phyloP scores from a whole-genome alignment of 2,329 filamentous ascomycete genomes.

The Apiospora phragmitis region DNA sequence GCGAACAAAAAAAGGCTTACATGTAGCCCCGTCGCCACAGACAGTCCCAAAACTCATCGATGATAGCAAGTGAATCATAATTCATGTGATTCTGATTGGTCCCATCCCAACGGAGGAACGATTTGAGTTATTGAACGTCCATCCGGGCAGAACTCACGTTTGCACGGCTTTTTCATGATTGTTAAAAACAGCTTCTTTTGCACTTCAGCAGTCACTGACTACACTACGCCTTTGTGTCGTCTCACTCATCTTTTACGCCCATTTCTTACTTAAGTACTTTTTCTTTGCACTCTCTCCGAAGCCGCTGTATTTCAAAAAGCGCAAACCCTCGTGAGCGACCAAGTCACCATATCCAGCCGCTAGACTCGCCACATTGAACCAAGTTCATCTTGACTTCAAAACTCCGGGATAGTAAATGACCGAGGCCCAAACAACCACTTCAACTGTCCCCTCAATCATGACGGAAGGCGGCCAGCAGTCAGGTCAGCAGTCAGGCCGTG shows the following conservation, averaged over 20 bases:
- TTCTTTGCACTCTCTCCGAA: conserved; percentile 30
- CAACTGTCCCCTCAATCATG: background rate
- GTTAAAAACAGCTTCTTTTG: background rate
- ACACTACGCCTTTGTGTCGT: background rate
- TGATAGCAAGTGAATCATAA: conserved; percentile 9
- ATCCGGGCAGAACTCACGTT: background rate
- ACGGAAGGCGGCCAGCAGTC: background rate
- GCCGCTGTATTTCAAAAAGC: conserved; percentile 51
- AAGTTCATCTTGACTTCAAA: background rate
- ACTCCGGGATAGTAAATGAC: background rate
- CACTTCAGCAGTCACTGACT: background rate
- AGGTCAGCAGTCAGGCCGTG: conserved; percentile 1
- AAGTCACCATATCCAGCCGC: background rate
- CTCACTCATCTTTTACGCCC: background rate
- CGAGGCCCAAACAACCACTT: background rate
- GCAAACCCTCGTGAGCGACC: conserved; percentile 26
- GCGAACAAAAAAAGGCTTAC: background rate
- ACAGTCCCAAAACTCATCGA: background rate
- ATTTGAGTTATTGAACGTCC: background rate
- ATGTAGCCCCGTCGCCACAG: conserved; percentile 1
- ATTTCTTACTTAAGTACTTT: conserved; percentile 10
- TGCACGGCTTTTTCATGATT: background rate
- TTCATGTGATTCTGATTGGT: background rate
- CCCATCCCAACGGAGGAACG: background rate
- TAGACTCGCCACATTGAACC: background rate